phyloP scores from a whole-genome alignment of 179 eudicot species.

The Carnegiea gigantea region DNA sequence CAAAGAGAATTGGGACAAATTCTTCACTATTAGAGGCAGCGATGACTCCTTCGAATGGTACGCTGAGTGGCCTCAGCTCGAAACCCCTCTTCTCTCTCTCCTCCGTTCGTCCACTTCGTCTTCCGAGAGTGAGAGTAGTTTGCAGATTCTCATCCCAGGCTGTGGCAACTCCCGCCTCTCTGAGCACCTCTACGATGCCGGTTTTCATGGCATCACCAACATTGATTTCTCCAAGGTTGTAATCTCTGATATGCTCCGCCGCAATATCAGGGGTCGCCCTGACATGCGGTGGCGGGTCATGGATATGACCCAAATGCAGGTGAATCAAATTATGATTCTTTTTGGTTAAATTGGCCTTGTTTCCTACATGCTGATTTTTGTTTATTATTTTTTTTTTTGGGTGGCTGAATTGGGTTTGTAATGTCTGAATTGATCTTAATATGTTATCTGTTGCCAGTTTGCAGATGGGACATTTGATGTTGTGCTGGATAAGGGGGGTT shows the following conservation, averaged over 20 bases:
- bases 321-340: not conserved
- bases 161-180: slow-evolving; percentile 90
- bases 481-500: slow-evolving; percentile 88
- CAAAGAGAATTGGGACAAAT: slow-evolving; percentile 89
- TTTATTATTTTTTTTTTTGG: too few relatives aligned
- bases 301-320: slow-evolving; percentile 94
- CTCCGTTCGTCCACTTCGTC: slow-evolving; percentile 27
- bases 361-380: not conserved
- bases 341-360: not conserved
- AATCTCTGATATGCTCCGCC: slow-evolving; percentile 72
- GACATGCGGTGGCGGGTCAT: slow-evolving; percentile 95
- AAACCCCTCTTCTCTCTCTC: slow-evolving; percentile 48
- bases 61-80: slow-evolving; percentile 87
- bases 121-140: slow-evolving; percentile 2
- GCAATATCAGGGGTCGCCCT: slow-evolving; percentile 72
- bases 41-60: slow-evolving; percentile 93
- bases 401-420: not conserved
- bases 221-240: slow-evolving; percentile 94
- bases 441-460: slow-evolving; percentile 45
- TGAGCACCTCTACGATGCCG: slow-evolving; percentile 78
- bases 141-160: slow-evolving; percentile 78
- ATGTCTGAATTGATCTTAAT: slow-evolving; percentile 2
- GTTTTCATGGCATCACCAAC: slow-evolving; percentile 65
- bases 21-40: slow-evolving; percentile 69
- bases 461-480: slow-evolving; percentile 60